Conservation (phyloP, 148 eudicot genomes). For the Talinum fruticosum region DNA sequence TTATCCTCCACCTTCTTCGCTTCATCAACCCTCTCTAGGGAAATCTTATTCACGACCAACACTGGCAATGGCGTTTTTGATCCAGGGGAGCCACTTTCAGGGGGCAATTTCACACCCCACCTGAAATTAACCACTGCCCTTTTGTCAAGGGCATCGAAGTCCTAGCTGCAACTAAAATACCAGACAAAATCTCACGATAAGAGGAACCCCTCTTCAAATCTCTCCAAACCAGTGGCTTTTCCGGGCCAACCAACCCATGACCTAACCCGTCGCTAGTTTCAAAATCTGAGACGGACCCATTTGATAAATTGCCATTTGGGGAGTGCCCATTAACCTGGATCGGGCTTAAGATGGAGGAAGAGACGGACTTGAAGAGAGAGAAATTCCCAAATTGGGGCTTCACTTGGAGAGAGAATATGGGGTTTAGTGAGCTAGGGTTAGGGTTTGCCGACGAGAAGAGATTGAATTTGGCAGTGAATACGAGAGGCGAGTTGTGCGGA, state of each 20-base stretch:
- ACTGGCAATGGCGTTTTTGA: conserved; percentile 40
- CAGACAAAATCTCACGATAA: conserved; percentile 45
- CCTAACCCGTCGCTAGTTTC: conserved; percentile 34
- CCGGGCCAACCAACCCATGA: conserved; percentile 31
- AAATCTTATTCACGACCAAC: conserved; percentile 72
- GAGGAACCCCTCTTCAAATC: conserved; percentile 39
- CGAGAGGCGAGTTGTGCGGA: conserved; percentile 64
- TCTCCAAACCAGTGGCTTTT: conserved; percentile 36
- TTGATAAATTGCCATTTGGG: conserved; percentile 24
- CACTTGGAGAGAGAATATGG: conserved; percentile 59
- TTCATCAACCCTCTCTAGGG: conserved; percentile 69
- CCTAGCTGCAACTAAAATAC: conserved; percentile 56
- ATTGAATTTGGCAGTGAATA: conserved; percentile 62
- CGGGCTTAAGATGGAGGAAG: conserved; percentile 12
- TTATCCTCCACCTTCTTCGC: conserved; percentile 31
- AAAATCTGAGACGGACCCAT: conserved; percentile 32
- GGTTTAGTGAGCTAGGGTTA: conserved; percentile 34
- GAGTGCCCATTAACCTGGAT: conserved; percentile 18
- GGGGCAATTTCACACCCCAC: conserved; percentile 39
- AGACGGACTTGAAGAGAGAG: conserved; percentile 56
- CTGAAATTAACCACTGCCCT: conserved; percentile 35
- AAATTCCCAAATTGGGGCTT: conserved; percentile 86
- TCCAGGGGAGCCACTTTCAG: conserved; percentile 23
- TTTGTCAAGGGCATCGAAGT: conserved; percentile 46
- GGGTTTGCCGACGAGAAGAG: conserved; percentile 31